phyloP scores from a whole-genome alignment of 352 stramenopile species.

The Globisporangium sylvaticum region DNA sequence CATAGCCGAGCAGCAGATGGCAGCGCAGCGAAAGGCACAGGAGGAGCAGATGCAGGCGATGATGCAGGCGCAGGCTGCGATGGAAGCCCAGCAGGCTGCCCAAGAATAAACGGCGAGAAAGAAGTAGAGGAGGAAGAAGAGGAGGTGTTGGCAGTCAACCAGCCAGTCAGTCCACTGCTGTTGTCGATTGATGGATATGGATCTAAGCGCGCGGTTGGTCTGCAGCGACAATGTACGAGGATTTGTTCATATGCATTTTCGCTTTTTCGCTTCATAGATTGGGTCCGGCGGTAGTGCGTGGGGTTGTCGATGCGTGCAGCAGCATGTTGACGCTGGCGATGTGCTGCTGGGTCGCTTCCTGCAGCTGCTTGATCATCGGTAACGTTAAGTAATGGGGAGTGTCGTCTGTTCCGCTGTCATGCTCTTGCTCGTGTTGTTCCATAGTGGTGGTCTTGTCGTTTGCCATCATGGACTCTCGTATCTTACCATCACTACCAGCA shows the following conservation, averaged over 20 bases:
- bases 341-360: conserved; percentile 46
- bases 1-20: conserved; percentile 84
- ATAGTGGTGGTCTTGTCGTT: neutral
- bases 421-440: neutral
- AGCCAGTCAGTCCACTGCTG: neutral
- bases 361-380: conserved; percentile 35
- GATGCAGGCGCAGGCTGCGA: conserved; percentile 46
- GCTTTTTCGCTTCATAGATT: conserved; percentile 5
- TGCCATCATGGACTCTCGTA: conserved; percentile 1
- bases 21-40: conserved; percentile 62
- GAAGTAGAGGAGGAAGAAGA: conserved; percentile 6
- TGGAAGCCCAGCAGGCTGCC: conserved; percentile 42
- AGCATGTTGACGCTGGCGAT: conserved; percentile 39
- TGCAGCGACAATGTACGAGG: neutral
- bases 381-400: conserved; percentile 24
- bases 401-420: neutral
- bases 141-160: neutral
- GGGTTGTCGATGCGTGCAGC: conserved; percentile 17
- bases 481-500: neutral
- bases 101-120: conserved; percentile 48
- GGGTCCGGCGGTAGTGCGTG: neutral
- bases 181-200: neutral
- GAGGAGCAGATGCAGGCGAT: conserved; percentile 72
- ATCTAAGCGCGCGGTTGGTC: neutral
- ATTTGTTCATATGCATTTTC: conserved; percentile 9